phyloP scores from a whole-genome alignment of 2,329 filamentous ascomycete species.

The Orbilia oligospora region DNA sequence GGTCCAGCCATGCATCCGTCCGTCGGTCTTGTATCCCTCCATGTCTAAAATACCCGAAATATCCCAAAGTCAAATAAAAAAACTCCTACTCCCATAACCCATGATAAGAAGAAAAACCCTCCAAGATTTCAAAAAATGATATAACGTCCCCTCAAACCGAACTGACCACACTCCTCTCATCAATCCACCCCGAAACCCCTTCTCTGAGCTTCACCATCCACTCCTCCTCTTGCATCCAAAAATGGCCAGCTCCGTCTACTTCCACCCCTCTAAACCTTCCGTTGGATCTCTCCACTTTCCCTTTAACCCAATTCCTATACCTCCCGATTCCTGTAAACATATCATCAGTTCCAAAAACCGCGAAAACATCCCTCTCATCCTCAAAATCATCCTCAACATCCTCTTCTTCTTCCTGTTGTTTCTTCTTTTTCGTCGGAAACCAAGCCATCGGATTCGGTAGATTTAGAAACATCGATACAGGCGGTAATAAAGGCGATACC shows the following conservation, averaged over 20 bases:
- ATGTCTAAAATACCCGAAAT: conserved; percentile 3
- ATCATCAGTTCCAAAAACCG: conserved; percentile 82
- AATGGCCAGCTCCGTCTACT: conserved; percentile 72
- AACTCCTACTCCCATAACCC: neutral
- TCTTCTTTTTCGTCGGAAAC: conserved; percentile 31
- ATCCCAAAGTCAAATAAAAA: neutral
- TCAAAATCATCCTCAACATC: conserved; percentile 9
- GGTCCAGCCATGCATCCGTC: neutral
- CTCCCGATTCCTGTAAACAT: conserved; percentile 78
- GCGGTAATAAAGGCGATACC: conserved; percentile 65
- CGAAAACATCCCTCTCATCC: conserved; percentile 70
- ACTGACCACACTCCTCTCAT: neutral
- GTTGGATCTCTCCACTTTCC: conserved; percentile 67
- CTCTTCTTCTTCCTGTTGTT: conserved; percentile 62
- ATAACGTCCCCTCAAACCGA: neutral
- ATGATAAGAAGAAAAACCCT: neutral
- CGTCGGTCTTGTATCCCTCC: too few relatives aligned
- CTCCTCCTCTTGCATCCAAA: conserved; percentile 72
- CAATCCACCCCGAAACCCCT: conserved; percentile 64
- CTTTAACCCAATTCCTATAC: conserved; percentile 76
- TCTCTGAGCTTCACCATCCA: conserved; percentile 67
- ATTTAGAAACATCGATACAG: conserved; percentile 68
- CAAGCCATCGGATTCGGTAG: conserved; percentile 48
- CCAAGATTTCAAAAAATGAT: neutral
- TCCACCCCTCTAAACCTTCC: conserved; percentile 68